Evolutionary conservation across 2,329 filamentous ascomycete genomes (phyloP).

Genomic region (Pseudogymnoascus sp.): DNA sequence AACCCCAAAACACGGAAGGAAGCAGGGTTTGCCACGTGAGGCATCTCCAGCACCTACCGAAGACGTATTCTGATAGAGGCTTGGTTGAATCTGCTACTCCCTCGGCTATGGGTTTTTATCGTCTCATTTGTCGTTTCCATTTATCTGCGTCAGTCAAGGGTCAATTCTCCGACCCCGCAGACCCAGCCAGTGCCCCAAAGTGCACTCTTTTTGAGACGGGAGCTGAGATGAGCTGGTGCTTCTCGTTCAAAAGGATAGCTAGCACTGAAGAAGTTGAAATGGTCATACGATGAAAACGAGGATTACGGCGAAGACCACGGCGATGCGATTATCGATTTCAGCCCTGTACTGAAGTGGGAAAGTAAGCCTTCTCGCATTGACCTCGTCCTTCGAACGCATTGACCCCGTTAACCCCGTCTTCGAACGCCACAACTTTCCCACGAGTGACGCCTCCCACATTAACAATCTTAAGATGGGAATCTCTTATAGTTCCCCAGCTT

Average conservation of each 20-base stretch:
- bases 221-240: neutral
- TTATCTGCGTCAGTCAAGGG: neutral
- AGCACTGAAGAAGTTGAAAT: neutral
- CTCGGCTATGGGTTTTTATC: neutral
- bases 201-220: neutral
- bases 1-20: neutral
- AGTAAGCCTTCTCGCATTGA: neutral
- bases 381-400: neutral
- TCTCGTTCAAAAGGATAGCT: neutral
- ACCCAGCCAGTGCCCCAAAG: neutral
- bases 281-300: too few relatives aligned
- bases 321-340: neutral
- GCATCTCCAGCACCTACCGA: neutral
- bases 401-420: neutral
- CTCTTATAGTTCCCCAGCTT: neutral
- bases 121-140: neutral
- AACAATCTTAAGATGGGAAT: neutral
- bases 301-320: neutral
- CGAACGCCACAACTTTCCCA: neutral
- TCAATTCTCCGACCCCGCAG: neutral
- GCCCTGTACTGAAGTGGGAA: neutral
- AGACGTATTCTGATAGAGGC: neutral
- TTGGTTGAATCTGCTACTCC: neutral
- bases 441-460: neutral
- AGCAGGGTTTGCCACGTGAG: neutral